phyloP scores from a whole-genome alignment of 257 asterid species.

The Gentiana straminea region DNA sequence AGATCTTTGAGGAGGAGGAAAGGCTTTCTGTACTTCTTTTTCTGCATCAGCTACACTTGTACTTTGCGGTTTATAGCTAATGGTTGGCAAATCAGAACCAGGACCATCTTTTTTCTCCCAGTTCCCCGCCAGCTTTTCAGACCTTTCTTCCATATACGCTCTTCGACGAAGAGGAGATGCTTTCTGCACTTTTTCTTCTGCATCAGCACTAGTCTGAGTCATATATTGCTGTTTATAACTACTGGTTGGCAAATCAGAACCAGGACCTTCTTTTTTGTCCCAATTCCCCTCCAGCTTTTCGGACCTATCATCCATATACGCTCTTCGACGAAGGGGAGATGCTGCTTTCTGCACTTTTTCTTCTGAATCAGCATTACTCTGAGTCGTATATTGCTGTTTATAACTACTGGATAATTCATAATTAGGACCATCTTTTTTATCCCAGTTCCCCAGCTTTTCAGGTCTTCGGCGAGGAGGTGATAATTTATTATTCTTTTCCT shows the following conservation, averaged over 20 bases:
- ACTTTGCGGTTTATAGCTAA: slow-evolving; percentile 1
- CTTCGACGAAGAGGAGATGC: slow-evolving; percentile 67
- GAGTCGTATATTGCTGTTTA: neutral
- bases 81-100: slow-evolving; percentile 21
- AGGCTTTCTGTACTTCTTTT: slow-evolving; percentile 60
- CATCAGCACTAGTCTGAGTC: slow-evolving; percentile 15
- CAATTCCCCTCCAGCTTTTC: too few relatives aligned
- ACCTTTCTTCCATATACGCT: slow-evolving; percentile 53
- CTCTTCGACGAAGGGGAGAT: too few relatives aligned
- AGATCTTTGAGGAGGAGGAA: slow-evolving; percentile 60
- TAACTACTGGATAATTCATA: slow-evolving; percentile 14
- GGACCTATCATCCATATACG: too few relatives aligned
- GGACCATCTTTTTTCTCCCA: slow-evolving; percentile 41
- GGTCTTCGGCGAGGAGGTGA: slow-evolving; percentile 63
- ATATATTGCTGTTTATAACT: neutral
- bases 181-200: slow-evolving; percentile 60
- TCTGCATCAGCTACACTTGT: slow-evolving; percentile 31
- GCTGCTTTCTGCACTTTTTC: too few relatives aligned
- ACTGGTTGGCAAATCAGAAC: too few relatives aligned
- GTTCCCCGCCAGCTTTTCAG: slow-evolving; percentile 38
- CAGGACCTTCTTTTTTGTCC: too few relatives aligned
- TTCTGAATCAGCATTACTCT: too few relatives aligned
- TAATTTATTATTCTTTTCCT: slow-evolving; percentile 58
- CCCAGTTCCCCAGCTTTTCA: slow-evolving; percentile 43
- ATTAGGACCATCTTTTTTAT: slow-evolving; percentile 38